A percentile compares a stretch with the other conserved stretches of the same genome.
These are phyloP conservation scores for Xylaria polymorpha DNA, from an alignment of 2,329 filamentous ascomycete genomes.

Conservation along the genomic window DNA sequence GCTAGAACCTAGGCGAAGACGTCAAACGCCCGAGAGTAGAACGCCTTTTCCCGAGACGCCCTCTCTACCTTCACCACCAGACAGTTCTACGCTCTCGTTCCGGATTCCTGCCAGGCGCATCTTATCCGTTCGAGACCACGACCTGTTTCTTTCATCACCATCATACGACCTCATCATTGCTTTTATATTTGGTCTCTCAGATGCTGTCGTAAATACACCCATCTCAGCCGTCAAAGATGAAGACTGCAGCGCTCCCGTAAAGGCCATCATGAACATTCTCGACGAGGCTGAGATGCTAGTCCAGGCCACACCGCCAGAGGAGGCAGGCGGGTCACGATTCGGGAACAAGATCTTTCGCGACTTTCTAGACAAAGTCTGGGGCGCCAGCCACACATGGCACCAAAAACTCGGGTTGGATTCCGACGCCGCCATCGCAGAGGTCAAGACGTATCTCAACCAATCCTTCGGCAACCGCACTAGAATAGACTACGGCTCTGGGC, in stretches of 20 bases:
- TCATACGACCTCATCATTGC: slow-evolving; percentile 81
- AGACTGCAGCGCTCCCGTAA: slow-evolving; percentile 69
- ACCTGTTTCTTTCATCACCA: slow-evolving; percentile 80
- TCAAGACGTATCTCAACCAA: slow-evolving; percentile 82
- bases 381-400: slow-evolving; percentile 72
- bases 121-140: slow-evolving; percentile 81
- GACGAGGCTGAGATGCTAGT: slow-evolving; percentile 75
- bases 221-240: slow-evolving; percentile 70
- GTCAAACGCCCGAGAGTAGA: slow-evolving; percentile 63
- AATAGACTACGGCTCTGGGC: slow-evolving; percentile 96
- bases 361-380: slow-evolving; percentile 77
- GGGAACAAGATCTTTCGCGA: slow-evolving; percentile 91
- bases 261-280: slow-evolving; percentile 75
- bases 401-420: slow-evolving; percentile 64
- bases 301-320: slow-evolving; percentile 78
- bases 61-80: slow-evolving; percentile 74
- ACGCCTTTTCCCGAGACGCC: slow-evolving; percentile 81
- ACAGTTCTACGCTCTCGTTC: slow-evolving; percentile 70
- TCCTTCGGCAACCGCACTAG: slow-evolving; percentile 87
- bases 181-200: slow-evolving; percentile 88
- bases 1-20: slow-evolving; percentile 72
- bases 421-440: slow-evolving; percentile 71
- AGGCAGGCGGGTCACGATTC: slow-evolving; percentile 89
- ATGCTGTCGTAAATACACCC: slow-evolving; percentile 78
- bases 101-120: slow-evolving; percentile 80